Base-by-base conservation (phyloP, 768 basidiomycete genomes). In the Steccherinum ochraceum region DNA sequence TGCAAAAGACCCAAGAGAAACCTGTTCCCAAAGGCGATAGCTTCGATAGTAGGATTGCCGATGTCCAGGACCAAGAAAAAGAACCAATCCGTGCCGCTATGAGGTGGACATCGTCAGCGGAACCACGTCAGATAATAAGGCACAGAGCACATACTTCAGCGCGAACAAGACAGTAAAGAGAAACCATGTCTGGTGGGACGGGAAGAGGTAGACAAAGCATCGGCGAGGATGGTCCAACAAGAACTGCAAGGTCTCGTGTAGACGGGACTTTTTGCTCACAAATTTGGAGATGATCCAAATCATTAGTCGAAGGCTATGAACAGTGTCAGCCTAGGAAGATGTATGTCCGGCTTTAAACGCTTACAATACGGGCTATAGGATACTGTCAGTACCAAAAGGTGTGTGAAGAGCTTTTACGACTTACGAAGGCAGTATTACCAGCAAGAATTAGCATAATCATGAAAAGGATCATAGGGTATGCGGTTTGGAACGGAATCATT, bases 121-220 rank as follows among this genome's bases (percentile, higher is more conserved):
- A n/a, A n/a, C n/a, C n/a, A n/a, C n/a, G n/a, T n/a, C n/a, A n/a
- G n/a, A n/a, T n/a, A n/a, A n/a, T n/a, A n/a, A n/a, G n/a, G n/a
- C n/a, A n/a, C n/a, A n/a, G n/a, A n/a, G n/a, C 62, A 52, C 83
- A 47, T 60, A 93, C 92, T 81, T 91, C 27, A 95, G 69, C 0
- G 71, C 56, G 3, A 88, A 30, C 20, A 96, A 73, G 20, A 94
- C 65, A 1, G 79, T 77, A 1, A 91, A 54, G 4, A 96, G 78
- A 58, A 95, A 89, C 90, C 92, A 93, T 2, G 93, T 96, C 62
- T 96, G 93, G 60, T 93, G 90, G 0, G 91, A 84, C 0, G 93
- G 93, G 58, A 95, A 95, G 7, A 95, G 76, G 64, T 93, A 89
- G 11, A 92, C 80, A 61, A 88, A 94, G 66, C 93, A 95, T 55